Conservation (phyloP, 225 moss, liverwort and hornwort species). For the Straminergon stramineum region DNA sequence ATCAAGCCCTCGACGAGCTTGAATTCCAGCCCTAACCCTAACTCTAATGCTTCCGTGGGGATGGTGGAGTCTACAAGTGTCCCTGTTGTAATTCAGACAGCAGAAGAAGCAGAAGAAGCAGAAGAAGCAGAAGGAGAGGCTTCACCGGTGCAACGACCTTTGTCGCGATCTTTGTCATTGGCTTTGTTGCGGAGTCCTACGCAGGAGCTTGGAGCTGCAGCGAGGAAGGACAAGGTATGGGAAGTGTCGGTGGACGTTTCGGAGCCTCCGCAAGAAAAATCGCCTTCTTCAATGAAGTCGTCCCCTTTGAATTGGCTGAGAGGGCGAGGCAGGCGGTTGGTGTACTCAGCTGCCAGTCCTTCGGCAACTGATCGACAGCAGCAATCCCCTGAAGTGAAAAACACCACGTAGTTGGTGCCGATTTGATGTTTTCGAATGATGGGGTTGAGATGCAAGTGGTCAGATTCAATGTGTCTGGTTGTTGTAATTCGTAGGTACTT, state of each 20-base stretch:
- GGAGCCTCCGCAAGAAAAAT: neutral
- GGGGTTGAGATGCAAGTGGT: neutral
- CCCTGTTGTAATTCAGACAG: neutral
- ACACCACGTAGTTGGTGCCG: neutral
- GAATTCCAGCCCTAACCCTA: neutral
- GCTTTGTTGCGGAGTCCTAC: neutral
- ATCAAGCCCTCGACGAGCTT: neutral
- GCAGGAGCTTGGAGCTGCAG: neutral
- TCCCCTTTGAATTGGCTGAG: constrained; percentile 21
- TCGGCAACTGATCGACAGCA: neutral
- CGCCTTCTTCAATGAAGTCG: neutral
- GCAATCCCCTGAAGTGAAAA: neutral
- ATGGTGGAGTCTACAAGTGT: neutral
- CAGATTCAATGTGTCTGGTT: neutral
- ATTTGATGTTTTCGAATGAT: neutral
- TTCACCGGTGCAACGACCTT: neutral
- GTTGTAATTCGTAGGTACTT: neutral
- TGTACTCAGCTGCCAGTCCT: constrained; percentile 31
- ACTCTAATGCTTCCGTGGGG: neutral
- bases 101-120: neutral
- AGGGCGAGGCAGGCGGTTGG: constrained; percentile 29
- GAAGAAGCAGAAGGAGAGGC: neutral
- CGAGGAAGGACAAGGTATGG: constrained; percentile 18
- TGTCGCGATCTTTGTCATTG: neutral
- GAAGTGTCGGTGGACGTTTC: constrained; percentile 28